Evolutionary conservation across 805 yeast genomes (phyloP), one percentile per base, ranked within the genome.

Genomic region (Kuraishia ogatae): DNA sequence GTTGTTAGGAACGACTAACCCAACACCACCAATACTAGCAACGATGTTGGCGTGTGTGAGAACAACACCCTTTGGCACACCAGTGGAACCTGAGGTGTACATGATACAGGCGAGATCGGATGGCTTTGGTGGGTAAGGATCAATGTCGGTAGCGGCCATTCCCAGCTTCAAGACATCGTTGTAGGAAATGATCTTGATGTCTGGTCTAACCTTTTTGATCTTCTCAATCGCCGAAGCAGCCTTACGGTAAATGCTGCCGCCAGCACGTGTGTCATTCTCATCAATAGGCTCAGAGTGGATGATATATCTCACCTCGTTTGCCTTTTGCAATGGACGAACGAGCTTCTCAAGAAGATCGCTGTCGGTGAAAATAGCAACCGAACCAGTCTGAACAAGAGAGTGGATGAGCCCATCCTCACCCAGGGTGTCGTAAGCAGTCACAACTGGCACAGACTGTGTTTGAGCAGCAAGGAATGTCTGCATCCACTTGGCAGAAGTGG

Each of bases 391-490:
- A 48, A 80, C 77, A 65, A 94, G 77, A 2, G 97, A 91, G 71
- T 87, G 96, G 56, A 85, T 86, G 65, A 92, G 78, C 23, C 97
- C 97, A 43, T 79, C 78, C 71, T 90, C 96, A 56, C 97, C 97
- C 61, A 92, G 77, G 49, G 97, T 90, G 70, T 92, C 97, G 71
- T 94, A 94, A 46, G 99, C 98, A 17, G 99, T 94, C 48, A 91
- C 98, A 56, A 87, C 79, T 23, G 98, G 88, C 57, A 94, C 85
- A 52, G 80, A 72, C 71, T 90, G 97, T 53, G 91, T 75, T 62
- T 82, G 81, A 54, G 89, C 79, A 17, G 92, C 97, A 57, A 89
- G 69, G 60, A 83, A 93, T 35, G 89, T 80, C 72, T 89, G 87
- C 89, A 93, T 81, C 98, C 98, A 93, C 66, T 82, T 83, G 55